Conservation (phyloP, 257 asterid genomes). For the Solanum habrochaites region DNA sequence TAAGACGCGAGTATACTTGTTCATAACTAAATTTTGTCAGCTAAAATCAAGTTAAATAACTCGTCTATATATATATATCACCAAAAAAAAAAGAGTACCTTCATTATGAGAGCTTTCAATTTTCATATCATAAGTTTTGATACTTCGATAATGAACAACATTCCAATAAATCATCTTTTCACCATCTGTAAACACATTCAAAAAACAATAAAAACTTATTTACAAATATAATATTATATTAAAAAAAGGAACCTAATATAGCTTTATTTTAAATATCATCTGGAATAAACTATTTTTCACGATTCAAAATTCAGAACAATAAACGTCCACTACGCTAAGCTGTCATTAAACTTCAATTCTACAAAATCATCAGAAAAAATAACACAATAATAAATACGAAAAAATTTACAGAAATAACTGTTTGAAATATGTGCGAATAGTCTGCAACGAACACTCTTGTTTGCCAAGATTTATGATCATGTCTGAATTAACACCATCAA, state of each 20-base stretch:
- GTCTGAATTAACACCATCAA: no score
- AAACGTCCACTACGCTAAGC: background rate
- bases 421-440: background rate
- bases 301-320: background rate
- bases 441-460: background rate
- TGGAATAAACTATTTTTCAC: rapidly evolving
- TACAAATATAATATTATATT: background rate
- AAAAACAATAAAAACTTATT: background rate
- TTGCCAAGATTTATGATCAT: no score
- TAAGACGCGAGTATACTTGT: background rate
- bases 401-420: background rate
- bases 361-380: background rate
- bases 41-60: background rate
- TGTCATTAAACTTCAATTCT: background rate
- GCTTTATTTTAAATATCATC: background rate
- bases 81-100: conserved; percentile 9
- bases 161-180: conserved; percentile 21
- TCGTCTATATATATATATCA: background rate
- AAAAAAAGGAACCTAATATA: no score
- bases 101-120: conserved; percentile 26
- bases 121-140: no score
- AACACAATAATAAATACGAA: rapidly evolving
- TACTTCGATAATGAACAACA: no score
- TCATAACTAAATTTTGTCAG: no score
- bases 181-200: conserved; percentile 14